A percentile compares a stretch with the other conserved stretches of the same genome.
Evolutionary conservation across 306 rosid species (phyloP).

Genomic region (Geum urbanum): DNA sequence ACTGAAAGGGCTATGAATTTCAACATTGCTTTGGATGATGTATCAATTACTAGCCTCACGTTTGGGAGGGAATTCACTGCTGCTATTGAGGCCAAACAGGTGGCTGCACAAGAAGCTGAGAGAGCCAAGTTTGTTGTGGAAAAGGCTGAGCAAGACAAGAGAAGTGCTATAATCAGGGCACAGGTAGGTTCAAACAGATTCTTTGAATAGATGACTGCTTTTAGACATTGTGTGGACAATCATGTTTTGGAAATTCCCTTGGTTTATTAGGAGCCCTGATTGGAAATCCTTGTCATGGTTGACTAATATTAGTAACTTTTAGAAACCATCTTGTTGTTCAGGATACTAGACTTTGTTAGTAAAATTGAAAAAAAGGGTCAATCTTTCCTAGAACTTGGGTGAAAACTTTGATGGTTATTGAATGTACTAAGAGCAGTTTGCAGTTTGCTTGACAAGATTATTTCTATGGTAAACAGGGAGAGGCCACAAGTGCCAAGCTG

Average conservation of each 20-base stretch:
- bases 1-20: slow-evolving; percentile 79
- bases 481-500: slow-evolving; percentile 84
- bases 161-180: slow-evolving; percentile 85
- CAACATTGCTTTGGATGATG: slow-evolving; percentile 92
- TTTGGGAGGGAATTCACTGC: slow-evolving; percentile 87
- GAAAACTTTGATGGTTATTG: too few relatives aligned
- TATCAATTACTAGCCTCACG: slow-evolving; percentile 63
- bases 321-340: too few relatives aligned
- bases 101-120: slow-evolving; percentile 98
- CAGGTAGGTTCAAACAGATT: slow-evolving; percentile 43
- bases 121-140: slow-evolving; percentile 93
- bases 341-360: too few relatives aligned
- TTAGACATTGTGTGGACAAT: too few relatives aligned
- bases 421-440: too few relatives aligned
- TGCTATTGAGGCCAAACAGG: slow-evolving; percentile 97
- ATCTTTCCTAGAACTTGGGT: too few relatives aligned
- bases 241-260: too few relatives aligned
- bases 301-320: too few relatives aligned
- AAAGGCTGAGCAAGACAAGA: slow-evolving; percentile 92
- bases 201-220: background rate
- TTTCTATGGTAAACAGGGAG: slow-evolving; percentile 53
- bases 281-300: too few relatives aligned
- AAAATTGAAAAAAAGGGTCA: too few relatives aligned
- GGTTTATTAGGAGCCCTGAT: too few relatives aligned
- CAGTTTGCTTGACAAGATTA: background rate